Base-by-base conservation (phyloP, 2,329 filamentous ascomycete genomes). In the Blastomyces gilchristii region DNA sequence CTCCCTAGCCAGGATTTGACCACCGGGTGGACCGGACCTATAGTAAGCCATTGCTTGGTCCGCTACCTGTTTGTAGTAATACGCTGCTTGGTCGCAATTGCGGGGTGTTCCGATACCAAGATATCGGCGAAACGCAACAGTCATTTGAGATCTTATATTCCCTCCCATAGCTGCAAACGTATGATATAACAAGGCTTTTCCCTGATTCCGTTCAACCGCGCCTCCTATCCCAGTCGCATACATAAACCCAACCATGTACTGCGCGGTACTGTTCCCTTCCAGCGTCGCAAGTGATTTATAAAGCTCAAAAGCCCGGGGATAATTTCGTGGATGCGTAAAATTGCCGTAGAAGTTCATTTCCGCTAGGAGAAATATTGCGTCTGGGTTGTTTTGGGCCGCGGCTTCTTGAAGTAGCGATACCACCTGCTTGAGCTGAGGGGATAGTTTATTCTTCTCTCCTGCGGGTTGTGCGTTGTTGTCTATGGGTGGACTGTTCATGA, bases 281-380 rank as follows among this genome's bases (percentile, higher is more conserved):
- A 87, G 74, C 22, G 82, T 81, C 2, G 93, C 90, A 62, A 99
- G 82, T 65, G 87, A 82, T 66, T 89, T 81, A 75, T 97, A 99
- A 78, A 90, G 84, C 67, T 83, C 81, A 73, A 96, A 96, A 0
- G 94, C 90, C 58, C 84, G 81, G 41, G 83, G 80, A 68, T 96
- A 91, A 72, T 97, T 86, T 67, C 87, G 83, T 1, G 93, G 92
- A 71, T 97, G 84, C 28, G 90, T 89, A 76, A 88, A 96, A 76
- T 97, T 97, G 73, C 94, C 94, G 71, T 94, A 91, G 76, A 97
- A 97, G 79, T 95, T 96, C 82, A 99, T 87, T 73, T 99, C 90
- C 22, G 90, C 94, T 31, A 99, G 82, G 18, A 96, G 80, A 71
- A 88, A 96, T 56, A 97, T 84, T 5, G 94, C 94, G 74, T 99